Conservation (phyloP, 2,329 filamentous ascomycete genomes). For the Penicillium griseofulvum region DNA sequence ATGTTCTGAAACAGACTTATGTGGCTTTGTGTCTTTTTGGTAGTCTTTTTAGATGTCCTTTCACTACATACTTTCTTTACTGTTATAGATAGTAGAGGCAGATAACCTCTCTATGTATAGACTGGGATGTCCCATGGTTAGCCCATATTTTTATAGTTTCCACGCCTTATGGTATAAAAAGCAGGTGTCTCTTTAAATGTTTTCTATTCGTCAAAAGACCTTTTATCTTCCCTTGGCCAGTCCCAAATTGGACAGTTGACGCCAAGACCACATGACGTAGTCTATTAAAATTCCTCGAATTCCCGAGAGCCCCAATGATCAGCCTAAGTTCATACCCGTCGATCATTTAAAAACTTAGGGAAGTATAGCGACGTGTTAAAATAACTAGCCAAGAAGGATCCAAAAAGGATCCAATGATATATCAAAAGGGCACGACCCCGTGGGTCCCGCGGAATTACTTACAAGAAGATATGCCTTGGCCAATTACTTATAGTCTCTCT, state of each 20-base stretch:
- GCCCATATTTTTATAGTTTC: background rate
- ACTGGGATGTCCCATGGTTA: background rate
- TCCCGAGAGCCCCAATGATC: background rate
- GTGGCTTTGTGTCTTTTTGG: too few relatives aligned
- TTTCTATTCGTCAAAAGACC: too few relatives aligned
- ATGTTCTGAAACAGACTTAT: background rate
- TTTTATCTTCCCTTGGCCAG: too few relatives aligned
- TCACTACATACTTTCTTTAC: too few relatives aligned
- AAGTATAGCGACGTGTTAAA: background rate
- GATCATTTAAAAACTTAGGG: background rate
- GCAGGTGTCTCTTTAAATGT: too few relatives aligned
- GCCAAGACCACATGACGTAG: constrained; percentile 9
- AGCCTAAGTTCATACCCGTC: background rate
- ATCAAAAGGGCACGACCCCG: background rate
- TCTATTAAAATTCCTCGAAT: background rate
- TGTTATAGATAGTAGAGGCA: too few relatives aligned
- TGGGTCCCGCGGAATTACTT: constrained; percentile 16
- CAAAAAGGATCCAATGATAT: constrained; percentile 5
- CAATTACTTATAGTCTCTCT: background rate
- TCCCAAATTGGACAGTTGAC: background rate
- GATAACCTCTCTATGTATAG: too few relatives aligned
- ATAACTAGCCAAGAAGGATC: background rate
- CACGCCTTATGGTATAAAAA: too few relatives aligned
- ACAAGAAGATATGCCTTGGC: too few relatives aligned
- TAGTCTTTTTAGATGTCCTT: too few relatives aligned